Conservation (phyloP, 257 asterid genomes). For the Solanum etuberosum region DNA sequence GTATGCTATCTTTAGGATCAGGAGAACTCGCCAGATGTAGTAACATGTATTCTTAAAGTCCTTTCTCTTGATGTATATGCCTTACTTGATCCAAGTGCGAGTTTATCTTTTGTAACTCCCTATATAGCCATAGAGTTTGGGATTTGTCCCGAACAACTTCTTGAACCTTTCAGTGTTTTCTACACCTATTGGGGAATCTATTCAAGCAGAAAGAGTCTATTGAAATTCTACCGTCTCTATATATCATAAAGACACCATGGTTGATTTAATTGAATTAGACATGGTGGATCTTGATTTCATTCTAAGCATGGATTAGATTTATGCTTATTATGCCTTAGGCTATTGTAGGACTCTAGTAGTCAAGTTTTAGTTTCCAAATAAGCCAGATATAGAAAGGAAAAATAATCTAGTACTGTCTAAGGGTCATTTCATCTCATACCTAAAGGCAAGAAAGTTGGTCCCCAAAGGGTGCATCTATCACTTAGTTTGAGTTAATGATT, state of each 20-base stretch:
- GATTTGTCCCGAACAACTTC: neutral
- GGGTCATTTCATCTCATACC: neutral
- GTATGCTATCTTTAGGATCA: neutral
- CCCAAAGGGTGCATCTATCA: neutral
- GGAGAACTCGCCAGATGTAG: neutral
- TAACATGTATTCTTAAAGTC: too few relatives aligned
- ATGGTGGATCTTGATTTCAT: neutral
- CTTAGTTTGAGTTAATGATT: too few relatives aligned
- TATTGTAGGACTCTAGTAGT: neutral
- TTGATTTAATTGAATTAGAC: too few relatives aligned
- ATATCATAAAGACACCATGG: too few relatives aligned
- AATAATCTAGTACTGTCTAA: too few relatives aligned
- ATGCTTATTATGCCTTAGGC: neutral
- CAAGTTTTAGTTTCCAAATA: too few relatives aligned
- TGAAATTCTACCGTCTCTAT: neutral
- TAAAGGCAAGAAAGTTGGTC: neutral
- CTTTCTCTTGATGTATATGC: neutral
- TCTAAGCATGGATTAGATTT: neutral
- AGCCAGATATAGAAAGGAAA: neutral
- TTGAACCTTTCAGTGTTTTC: neutral
- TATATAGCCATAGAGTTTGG: too few relatives aligned
- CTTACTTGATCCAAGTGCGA: neutral
- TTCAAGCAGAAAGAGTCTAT: neutral
- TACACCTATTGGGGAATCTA: neutral
- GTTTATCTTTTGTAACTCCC: neutral